phyloP scores from a whole-genome alignment of 768 basidiomycete genomes.

The Cyclocybe aegerita region DNA sequence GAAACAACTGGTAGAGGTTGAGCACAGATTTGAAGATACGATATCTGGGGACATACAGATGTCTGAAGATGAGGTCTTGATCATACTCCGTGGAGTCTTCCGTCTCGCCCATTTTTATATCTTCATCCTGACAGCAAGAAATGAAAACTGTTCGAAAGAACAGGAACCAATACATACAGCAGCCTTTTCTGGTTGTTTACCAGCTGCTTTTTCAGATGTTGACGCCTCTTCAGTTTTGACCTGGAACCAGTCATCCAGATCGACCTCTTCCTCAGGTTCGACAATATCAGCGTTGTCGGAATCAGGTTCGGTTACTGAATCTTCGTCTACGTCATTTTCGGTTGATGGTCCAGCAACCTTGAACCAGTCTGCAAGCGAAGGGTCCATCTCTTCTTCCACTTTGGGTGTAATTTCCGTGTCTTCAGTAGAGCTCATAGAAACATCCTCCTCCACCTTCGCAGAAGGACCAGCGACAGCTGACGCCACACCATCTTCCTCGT shows the following conservation, averaged over 20 bases:
- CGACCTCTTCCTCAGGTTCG: slow-evolving; percentile 24
- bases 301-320: slow-evolving; percentile 65
- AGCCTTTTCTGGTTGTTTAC: slow-evolving; percentile 4
- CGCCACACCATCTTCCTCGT: slow-evolving; percentile 22
- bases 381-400: slow-evolving; percentile 36
- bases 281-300: slow-evolving; percentile 64
- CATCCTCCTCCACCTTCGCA: slow-evolving; percentile 12
- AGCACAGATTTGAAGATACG: neutral
- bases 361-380: slow-evolving; percentile 61
- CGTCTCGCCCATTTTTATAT: slow-evolving; percentile 71
- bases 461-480: neutral
- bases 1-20: slow-evolving; percentile 59
- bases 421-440: slow-evolving; percentile 4
- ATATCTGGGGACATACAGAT: slow-evolving; percentile 55
- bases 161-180: slow-evolving; percentile 4
- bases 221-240: slow-evolving; percentile 20
- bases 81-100: slow-evolving; percentile 76
- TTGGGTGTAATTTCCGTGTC: slow-evolving; percentile 19
- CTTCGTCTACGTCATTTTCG: slow-evolving; percentile 39
- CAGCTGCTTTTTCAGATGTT: slow-evolving; percentile 9
- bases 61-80: slow-evolving; percentile 73
- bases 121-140: slow-evolving; percentile 17
- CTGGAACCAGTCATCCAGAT: slow-evolving; percentile 41
- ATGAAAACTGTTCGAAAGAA: neutral
- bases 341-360: slow-evolving; percentile 30